Conservation (phyloP, 345 rosid species). For the Excoecaria agallocha region DNA sequence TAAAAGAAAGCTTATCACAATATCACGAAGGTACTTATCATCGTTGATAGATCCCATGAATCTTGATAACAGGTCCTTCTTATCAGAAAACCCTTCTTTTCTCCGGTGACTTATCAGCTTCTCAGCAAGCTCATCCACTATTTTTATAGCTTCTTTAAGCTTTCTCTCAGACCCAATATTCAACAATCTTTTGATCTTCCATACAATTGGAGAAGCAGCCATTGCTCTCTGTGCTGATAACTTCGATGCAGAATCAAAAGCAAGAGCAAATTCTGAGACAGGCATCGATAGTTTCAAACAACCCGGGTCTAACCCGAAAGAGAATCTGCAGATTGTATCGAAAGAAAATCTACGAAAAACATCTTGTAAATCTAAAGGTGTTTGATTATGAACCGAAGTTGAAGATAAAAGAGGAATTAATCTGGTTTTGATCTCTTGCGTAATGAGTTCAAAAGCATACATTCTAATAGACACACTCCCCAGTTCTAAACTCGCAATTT, state of each 20-base stretch:
- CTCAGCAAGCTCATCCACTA: constrained; percentile 43
- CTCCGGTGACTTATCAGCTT: constrained; percentile 42
- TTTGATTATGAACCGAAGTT: neutral
- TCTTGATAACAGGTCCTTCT: constrained; percentile 57
- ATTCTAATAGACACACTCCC: constrained; percentile 42
- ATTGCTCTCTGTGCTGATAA: constrained; percentile 51
- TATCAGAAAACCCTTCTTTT: constrained; percentile 30
- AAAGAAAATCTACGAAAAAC: constrained; percentile 58
- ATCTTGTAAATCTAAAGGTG: constrained; percentile 54
- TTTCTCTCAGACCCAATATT: constrained; percentile 53
- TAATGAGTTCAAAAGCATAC: constrained; percentile 36
- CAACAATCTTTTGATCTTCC: constrained; percentile 53
- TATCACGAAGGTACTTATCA: constrained; percentile 41
- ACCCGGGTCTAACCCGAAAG: constrained; percentile 64
- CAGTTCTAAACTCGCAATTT: constrained; percentile 51
- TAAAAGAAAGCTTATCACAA: constrained; percentile 31
- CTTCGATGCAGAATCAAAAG: constrained; percentile 58
- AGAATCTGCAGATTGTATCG: constrained; percentile 62
- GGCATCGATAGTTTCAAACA: constrained; percentile 48
- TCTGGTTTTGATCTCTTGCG: constrained; percentile 34
- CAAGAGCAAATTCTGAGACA: constrained; percentile 35
- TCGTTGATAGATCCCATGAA: constrained; percentile 47
- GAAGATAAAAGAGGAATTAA: constrained; percentile 43
- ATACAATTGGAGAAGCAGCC: constrained; percentile 41
- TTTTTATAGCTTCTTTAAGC: constrained; percentile 45